Percentiles rank a stretch among this genome's conserved stretches.
These are phyloP conservation scores for Wickerhamomyces sp. DNA, from an alignment of 1,139 yeast species.

Conservation along the genomic window DNA sequence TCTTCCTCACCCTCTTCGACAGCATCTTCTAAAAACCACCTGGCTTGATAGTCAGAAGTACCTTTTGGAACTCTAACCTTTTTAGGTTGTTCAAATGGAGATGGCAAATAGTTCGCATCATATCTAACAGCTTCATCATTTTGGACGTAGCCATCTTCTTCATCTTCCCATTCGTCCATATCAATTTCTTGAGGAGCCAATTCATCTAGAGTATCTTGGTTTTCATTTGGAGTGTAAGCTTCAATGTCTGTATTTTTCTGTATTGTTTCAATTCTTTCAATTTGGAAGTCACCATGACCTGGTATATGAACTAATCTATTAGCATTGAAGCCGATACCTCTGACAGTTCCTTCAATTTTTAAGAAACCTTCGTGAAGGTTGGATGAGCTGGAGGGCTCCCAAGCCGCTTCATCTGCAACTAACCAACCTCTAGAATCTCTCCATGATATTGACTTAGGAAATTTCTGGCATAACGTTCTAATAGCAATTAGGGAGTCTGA, in stretches of 20 bases:
- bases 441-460: conserved; percentile 86
- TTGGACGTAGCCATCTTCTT: conserved; percentile 39
- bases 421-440: conserved; percentile 87
- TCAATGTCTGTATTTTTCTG: conserved; percentile 20
- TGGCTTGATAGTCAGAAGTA: conserved; percentile 89
- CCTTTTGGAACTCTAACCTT: conserved; percentile 69
- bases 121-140: conserved; percentile 57
- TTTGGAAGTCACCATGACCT: conserved; percentile 84
- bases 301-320: conserved; percentile 82
- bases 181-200: conserved; percentile 57
- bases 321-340: conserved; percentile 81
- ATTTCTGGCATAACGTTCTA: conserved; percentile 76
- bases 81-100: conserved; percentile 34
- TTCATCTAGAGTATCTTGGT: conserved; percentile 65
- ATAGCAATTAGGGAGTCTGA: conserved; percentile 70
- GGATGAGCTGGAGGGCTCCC: conserved; percentile 35
- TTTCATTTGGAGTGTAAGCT: conserved; percentile 39
- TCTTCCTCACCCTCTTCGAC: conserved; percentile 44
- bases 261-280: conserved; percentile 59
- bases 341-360: conserved; percentile 73
- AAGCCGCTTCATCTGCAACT: conserved; percentile 62
- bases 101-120: conserved; percentile 40
- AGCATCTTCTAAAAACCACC: conserved; percentile 79
- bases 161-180: conserved; percentile 45
- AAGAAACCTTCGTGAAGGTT: conserved; percentile 37